Conservation (phyloP, 306 rosid genomes). For the Rosa lucieae region DNA sequence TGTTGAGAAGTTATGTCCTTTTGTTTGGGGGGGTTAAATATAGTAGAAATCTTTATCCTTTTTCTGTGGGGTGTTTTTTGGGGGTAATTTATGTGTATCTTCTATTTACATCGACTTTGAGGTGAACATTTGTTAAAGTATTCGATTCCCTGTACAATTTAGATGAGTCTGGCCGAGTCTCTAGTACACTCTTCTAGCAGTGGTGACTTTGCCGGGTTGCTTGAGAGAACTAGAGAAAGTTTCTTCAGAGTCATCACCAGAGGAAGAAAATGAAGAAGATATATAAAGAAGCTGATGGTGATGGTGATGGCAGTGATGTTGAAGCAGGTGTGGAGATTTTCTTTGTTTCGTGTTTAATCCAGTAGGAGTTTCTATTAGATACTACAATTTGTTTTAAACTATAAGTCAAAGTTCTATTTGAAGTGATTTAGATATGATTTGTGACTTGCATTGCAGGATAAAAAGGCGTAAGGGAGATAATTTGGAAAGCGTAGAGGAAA, state of each 20-base stretch:
- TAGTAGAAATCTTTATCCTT: neutral
- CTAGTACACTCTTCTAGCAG: slow-evolving; percentile 14
- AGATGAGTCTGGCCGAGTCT: slow-evolving; percentile 22
- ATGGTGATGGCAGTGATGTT: neutral
- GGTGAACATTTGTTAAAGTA: neutral
- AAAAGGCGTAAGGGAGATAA: slow-evolving; percentile 16
- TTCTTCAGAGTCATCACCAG: slow-evolving; percentile 6
- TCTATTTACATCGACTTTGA: neutral
- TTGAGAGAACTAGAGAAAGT: neutral
- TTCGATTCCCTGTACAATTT: neutral
- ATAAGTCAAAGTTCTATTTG: neutral
- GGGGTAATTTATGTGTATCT: neutral
- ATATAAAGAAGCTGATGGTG: slow-evolving; percentile 2
- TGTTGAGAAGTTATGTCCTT: no score
- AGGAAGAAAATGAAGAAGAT: neutral
- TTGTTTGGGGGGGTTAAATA: no score
- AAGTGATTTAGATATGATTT: neutral
- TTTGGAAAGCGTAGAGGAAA: neutral
- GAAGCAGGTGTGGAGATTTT: neutral
- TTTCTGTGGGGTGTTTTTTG: no score
- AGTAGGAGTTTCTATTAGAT: neutral
- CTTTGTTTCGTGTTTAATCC: neutral
- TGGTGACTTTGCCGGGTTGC: slow-evolving; percentile 9
- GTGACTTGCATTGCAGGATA: slow-evolving; percentile 8
- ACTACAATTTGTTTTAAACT: neutral